Percentiles rank a stretch among this genome's conserved stretches.
Evolutionary conservation across 2,329 filamentous ascomycete genomes (phyloP).

Genomic region (Colletotrichum incanum): DNA sequence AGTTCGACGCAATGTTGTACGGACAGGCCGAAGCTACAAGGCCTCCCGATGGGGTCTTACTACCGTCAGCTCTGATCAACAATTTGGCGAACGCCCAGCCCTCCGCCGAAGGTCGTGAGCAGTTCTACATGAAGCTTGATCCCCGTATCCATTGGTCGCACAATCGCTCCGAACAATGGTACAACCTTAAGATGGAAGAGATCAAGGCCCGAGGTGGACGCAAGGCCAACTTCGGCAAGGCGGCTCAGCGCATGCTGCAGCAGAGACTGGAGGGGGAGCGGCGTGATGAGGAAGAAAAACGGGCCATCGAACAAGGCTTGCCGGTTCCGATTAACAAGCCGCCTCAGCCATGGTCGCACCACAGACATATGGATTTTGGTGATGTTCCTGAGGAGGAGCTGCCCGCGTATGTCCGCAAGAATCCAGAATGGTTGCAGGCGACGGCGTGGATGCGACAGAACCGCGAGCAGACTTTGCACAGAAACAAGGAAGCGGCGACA

Average conservation of each 20-base stretch:
- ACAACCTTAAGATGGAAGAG: conserved; percentile 63
- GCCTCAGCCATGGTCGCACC: conserved; percentile 51
- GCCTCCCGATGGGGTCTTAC: conserved; percentile 31
- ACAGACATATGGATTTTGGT: conserved; percentile 54
- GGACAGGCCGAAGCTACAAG: conserved; percentile 38
- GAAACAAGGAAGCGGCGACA: conserved; percentile 12
- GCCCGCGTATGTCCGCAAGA: conserved; percentile 60
- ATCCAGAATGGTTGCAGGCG: conserved; percentile 63
- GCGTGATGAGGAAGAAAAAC: conserved; percentile 5
- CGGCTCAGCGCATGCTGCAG: conserved; percentile 56
- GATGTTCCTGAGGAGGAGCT: conserved; percentile 58
- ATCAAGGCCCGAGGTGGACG: conserved; percentile 64
- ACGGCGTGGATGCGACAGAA: conserved; percentile 56
- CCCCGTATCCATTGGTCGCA: conserved; percentile 66
- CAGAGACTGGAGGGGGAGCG: conserved; percentile 46
- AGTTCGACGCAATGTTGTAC: conserved; percentile 44
- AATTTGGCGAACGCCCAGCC: conserved; percentile 23
- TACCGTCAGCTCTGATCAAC: background rate
- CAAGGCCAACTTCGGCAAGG: conserved; percentile 67
- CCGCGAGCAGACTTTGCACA: conserved; percentile 44
- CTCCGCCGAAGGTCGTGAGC: conserved; percentile 47
- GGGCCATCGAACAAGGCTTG: conserved; percentile 7
- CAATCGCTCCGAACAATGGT: conserved; percentile 62
- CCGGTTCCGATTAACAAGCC: conserved; percentile 36
- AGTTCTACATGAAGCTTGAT: conserved; percentile 64